Conservation (phyloP, 306 rosid genomes). For the Casuarina equisetifolia region DNA sequence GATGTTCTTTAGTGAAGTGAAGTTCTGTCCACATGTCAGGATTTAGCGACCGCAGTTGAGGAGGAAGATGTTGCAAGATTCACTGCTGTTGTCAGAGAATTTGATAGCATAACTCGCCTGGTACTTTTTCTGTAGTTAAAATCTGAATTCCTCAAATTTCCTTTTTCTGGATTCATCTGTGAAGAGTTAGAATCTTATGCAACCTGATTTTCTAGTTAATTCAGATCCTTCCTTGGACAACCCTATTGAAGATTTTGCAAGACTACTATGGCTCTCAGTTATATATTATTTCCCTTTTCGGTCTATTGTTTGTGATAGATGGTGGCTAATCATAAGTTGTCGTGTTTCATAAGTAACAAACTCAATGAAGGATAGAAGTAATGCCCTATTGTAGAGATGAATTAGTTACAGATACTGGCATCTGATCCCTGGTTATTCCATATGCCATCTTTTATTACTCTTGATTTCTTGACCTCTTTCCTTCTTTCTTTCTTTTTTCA, state of each 20-base stretch:
- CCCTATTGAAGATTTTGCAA: neutral
- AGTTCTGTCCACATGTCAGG: constrained; percentile 34
- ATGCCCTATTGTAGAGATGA: neutral
- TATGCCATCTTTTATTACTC: neutral
- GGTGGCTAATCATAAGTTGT: neutral
- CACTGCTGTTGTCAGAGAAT: constrained; percentile 87
- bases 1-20: neutral
- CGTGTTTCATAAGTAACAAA: neutral
- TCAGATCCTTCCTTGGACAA: neutral
- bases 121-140: constrained; percentile 37
- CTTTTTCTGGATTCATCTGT: neutral
- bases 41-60: constrained; percentile 66
- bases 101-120: constrained; percentile 94
- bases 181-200: neutral
- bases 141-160: constrained; percentile 7
- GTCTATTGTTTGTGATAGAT: neutral
- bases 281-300: neutral
- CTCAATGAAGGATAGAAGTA: neutral
- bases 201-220: neutral
- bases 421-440: neutral
- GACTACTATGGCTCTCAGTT: neutral
- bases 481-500: neutral
- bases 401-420: neutral
- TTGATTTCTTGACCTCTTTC: neutral
- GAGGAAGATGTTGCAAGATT: constrained; percentile 83